phyloP scores from a whole-genome alignment of 106 monocot genomes.

The Xerophyta viscosa region DNA sequence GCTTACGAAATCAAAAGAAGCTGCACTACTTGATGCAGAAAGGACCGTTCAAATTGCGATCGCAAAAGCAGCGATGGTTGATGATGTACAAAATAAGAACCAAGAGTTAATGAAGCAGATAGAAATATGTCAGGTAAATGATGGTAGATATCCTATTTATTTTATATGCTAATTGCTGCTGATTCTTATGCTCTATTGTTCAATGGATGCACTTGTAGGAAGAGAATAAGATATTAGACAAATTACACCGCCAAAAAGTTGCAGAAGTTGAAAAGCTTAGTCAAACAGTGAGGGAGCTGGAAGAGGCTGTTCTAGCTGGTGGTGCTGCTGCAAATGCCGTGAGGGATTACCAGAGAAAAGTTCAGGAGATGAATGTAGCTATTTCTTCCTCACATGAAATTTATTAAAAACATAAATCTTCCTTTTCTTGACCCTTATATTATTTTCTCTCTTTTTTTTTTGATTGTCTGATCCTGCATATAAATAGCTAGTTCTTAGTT shows the following conservation, averaged over 20 bases:
- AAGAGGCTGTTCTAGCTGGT: conserved; percentile 83
- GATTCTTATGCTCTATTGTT: background rate
- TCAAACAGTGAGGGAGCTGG: conserved; percentile 60
- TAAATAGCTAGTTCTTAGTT: too few species aligned
- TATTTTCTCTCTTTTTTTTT: background rate
- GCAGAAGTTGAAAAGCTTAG: conserved; percentile 78
- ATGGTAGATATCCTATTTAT: background rate
- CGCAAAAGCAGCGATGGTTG: conserved; percentile 3
- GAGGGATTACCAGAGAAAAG: conserved; percentile 79
- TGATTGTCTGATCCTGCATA: background rate
- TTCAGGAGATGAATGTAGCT: conserved; percentile 47
- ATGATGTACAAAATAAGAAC: conserved; percentile 56
- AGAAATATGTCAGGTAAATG: conserved; percentile 73
- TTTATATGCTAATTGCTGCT: background rate
- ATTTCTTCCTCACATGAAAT: background rate
- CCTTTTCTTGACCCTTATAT: background rate
- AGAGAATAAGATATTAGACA: conserved; percentile 85
- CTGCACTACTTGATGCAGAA: conserved; percentile 68
- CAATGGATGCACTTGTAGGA: conserved; percentile 32
- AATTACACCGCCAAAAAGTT: conserved; percentile 80
- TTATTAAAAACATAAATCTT: too few species aligned
- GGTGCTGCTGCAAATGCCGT: conserved; percentile 85
- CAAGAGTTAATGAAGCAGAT: conserved; percentile 78
- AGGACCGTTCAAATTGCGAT: conserved; percentile 17
- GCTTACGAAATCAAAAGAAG: conserved; percentile 77